phyloP scores from a whole-genome alignment of 169 alveolate species.

The Haemoproteus tartakovskyi region DNA sequence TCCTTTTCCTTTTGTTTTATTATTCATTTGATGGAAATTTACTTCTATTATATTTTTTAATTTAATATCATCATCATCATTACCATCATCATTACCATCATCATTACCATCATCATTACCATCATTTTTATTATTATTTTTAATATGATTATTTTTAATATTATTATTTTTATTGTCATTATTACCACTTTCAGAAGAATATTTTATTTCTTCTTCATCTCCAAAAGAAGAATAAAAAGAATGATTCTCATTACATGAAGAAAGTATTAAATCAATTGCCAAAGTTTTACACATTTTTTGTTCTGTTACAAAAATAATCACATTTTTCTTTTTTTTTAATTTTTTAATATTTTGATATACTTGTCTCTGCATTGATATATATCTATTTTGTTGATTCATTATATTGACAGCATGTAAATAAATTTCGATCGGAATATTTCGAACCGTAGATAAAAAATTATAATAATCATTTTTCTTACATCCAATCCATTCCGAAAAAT shows the following conservation, averaged over 20 bases:
- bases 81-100: conserved; percentile 2
- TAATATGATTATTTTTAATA: too few relatives aligned
- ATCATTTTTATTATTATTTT: not conserved
- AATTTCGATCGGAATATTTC: conserved; percentile 82
- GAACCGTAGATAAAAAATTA: conserved; percentile 82
- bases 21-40: not conserved
- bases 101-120: conserved; percentile 20
- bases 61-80: not conserved
- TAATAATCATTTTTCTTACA: conserved; percentile 69
- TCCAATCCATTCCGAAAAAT: conserved; percentile 89
- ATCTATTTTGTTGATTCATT: conserved; percentile 57
- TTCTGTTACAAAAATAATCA: conserved; percentile 91
- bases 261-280: conserved; percentile 89
- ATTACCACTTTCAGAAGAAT: not conserved
- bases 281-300: conserved; percentile 92
- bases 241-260: conserved; percentile 77
- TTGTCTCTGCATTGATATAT: conserved; percentile 65
- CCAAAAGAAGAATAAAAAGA: not conserved
- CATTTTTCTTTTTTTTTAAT: conserved; percentile 72
- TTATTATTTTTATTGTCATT: too few relatives aligned
- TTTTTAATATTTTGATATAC: conserved; percentile 57
- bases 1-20: not conserved
- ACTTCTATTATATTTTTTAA: not conserved
- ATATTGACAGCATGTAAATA: conserved; percentile 59
- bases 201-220: not conserved